Evolutionary conservation across 768 basidiomycete genomes (phyloP), one percentile per base, ranked within the genome.

Genomic region (Russula dissimulans): DNA sequence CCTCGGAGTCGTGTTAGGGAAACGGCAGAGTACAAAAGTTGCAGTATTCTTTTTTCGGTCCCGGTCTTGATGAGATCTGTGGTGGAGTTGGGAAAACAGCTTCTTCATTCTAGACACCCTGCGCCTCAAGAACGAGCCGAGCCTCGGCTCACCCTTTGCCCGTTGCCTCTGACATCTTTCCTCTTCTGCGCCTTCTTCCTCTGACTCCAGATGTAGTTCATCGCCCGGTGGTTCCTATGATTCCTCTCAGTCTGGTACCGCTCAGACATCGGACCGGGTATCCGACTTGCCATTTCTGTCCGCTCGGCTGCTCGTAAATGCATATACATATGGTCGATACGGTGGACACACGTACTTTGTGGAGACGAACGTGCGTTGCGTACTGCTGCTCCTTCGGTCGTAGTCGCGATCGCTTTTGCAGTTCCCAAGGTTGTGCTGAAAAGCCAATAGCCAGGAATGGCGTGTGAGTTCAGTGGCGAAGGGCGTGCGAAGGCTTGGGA

Each of bases 201-300:
- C 26, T 4, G 15, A 22, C 38, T 18, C 18, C 39, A 31, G 29
- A 47, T 9, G 31, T 59, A 32, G 38, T 54, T 51, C 44, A 17
- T 10, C 39, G 53, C 32, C 46, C 26, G 36, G 22, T 26, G 22
- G 22, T 26, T 26, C 22, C 22, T 26, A 26, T 26, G 22, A 26
- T 26, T 26, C 22, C 22, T 26, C 22, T 26, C 58, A 39, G 45
- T 18, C 45, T 14, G 7, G 15, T n/a, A 2, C 10, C 39, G 39
- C 14, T n/a, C 18, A 15, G 9, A 8, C 6, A n/a, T 11, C 42
- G 34, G 48, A 45, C 59, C 59, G 26, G 34, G 42, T 29, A 45
- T 45, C 59, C 42, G 48, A 56, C 34, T 56, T 60, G 14, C 59
- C 47, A 43, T 49, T 55, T 49, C 31, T 31, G 18, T 14, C 4